A percentile compares a stretch with the other conserved stretches of the same genome.
phyloP scores from a whole-genome alignment of 805 yeast species.

The Saccharomycopsis fermentans region DNA sequence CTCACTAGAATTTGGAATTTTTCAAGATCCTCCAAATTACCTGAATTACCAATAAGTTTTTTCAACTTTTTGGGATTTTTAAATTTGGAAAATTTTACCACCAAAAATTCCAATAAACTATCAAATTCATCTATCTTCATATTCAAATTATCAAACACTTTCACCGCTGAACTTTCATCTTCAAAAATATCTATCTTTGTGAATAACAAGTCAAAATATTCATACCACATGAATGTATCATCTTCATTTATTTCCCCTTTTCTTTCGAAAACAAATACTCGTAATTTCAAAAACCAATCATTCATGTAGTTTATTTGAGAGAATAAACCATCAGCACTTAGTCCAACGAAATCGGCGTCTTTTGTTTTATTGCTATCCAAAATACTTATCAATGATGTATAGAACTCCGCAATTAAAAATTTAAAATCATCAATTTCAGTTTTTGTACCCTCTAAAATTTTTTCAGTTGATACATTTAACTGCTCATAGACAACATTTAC shows the following conservation, averaged over 20 bases:
- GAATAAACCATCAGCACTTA: neutral
- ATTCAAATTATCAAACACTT: neutral
- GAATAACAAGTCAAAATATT: neutral
- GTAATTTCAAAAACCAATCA: neutral
- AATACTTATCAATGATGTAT: neutral
- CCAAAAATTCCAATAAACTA: neutral
- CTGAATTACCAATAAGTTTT: neutral
- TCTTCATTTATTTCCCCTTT: neutral
- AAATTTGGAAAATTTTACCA: neutral
- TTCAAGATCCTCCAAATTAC: neutral
- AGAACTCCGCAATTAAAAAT: neutral
- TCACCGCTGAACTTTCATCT: neutral
- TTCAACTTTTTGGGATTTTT: neutral
- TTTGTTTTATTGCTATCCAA: neutral
- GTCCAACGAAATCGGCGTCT: neutral
- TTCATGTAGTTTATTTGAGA: neutral
- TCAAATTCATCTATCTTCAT: neutral
- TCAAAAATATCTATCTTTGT: neutral
- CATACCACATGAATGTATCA: neutral
- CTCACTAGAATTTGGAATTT: neutral
- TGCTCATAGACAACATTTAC: neutral
- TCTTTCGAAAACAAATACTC: neutral
- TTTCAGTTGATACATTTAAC: neutral
- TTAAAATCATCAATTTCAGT: neutral
- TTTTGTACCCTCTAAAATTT: neutral